Base-by-base conservation (phyloP, 768 basidiomycete species). In the Tephrocybe sp. region DNA sequence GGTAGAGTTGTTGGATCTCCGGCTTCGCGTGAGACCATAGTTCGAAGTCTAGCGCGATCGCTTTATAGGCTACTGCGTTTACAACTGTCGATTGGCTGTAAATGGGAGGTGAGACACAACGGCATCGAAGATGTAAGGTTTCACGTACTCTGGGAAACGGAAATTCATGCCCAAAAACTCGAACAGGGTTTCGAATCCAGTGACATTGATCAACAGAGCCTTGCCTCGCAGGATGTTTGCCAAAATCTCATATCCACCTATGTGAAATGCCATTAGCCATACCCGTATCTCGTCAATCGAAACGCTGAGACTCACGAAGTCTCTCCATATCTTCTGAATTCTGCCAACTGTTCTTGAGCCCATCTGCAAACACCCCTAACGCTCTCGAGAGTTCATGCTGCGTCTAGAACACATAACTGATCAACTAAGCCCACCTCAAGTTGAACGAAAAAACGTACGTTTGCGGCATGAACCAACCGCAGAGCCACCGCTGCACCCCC, bases 281-380 rank as follows among this genome's bases (percentile, higher is more conserved):
- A 30, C 31, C 2, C 38, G 34, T 30, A 4, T 12, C 21, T 41
- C 5, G 25, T 15, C n/a, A 13, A 34, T 38, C 12, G 36, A n/a
- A 11, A 33, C n/a, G 3, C 24, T 13, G 44, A 33, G 11, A 74
- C 86, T 59, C 57, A 93, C 92, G 82, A 46, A 93, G 68, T 27
- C 86, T 75, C 61, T 95, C 94, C 86, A 94, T 92, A 57, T 97
- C 94, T 61, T 94, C 94, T 29, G 90, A 94, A 59, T 91, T 92
- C 59, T 90, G 82, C 94, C 94, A 97, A 57, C 82, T 89, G 56
- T 88, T 85, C 55, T 81, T 81, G 38, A 97, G 64, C 2, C 87
- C 81, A 57, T 94, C 91, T 8, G 81, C 77, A 18, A 95, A 65
- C 22, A 94, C 80, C 3, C 83, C 71, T 5, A 94, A 65, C 0